Evolutionary conservation across 768 basidiomycete genomes (phyloP).

Genomic region (Russula dissimulans): DNA sequence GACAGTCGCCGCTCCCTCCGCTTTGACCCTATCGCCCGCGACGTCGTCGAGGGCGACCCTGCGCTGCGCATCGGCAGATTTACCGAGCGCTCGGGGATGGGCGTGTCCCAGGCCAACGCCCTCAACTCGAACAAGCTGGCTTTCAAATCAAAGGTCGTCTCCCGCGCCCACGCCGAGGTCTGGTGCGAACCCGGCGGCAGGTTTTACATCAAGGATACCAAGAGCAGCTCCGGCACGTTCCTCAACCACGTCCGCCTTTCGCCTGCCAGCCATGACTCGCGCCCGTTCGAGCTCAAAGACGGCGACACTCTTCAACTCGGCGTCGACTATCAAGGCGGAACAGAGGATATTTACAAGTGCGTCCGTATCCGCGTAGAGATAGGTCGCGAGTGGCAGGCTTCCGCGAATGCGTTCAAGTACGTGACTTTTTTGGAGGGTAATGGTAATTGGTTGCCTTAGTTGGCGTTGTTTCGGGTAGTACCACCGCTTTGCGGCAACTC

Average conservation of each 20-base stretch:
- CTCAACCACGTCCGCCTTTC: conserved; percentile 90
- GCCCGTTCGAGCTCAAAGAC: conserved; percentile 73
- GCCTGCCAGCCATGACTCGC: conserved; percentile 71
- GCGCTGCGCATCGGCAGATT: conserved; percentile 87
- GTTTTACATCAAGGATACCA: conserved; percentile 88
- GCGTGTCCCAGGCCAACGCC: conserved; percentile 56
- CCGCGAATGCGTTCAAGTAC: conserved; percentile 87
- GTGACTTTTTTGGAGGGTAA: conserved; percentile 21
- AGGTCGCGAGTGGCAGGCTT: conserved; percentile 83
- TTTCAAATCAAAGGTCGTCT: conserved; percentile 94
- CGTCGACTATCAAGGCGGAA: conserved; percentile 95
- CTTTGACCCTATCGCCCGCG: conserved; percentile 88
- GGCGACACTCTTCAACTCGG: conserved; percentile 93
- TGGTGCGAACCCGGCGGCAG: conserved; percentile 63
- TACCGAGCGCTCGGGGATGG: conserved; percentile 74
- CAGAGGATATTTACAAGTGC: conserved; percentile 94
- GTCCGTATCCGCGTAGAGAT: conserved; percentile 94
- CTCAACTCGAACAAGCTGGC: conserved; percentile 77
- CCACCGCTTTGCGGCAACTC: conserved; percentile 73
- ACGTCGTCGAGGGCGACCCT: conserved; percentile 60
- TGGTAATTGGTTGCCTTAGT: not conserved
- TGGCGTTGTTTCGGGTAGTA: conserved; percentile 32
- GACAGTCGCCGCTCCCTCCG: conserved; percentile 81
- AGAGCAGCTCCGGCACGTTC: conserved; percentile 86
- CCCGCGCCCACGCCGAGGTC: conserved; percentile 88